Percentiles rank a stretch among this genome's conserved stretches.
These are phyloP conservation scores for Fomitopsis pulvina DNA, from an alignment of 768 basidiomycete species.

Conservation along the genomic window DNA sequence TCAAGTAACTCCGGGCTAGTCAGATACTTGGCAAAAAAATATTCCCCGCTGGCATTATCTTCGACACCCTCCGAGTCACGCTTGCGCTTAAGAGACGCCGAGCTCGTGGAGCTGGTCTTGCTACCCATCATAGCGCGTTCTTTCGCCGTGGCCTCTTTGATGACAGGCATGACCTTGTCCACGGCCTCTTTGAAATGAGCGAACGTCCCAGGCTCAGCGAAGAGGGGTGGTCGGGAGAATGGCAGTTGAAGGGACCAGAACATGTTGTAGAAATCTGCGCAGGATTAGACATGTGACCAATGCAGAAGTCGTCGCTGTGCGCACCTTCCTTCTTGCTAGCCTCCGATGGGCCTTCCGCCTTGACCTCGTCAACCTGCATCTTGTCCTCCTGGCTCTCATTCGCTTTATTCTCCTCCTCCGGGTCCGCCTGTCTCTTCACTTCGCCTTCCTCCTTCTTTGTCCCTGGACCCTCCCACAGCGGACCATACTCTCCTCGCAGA, in stretches of 20 bases:
- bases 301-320: no score
- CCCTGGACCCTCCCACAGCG: conserved; percentile 64
- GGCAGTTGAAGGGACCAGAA: conserved; percentile 88
- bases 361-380: conserved; percentile 57
- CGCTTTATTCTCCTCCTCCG: conserved; percentile 24
- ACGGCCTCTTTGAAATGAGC: conserved; percentile 64
- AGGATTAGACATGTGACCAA: not conserved
- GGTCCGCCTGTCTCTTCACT: conserved; percentile 21
- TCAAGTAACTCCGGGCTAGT: conserved; percentile 84
- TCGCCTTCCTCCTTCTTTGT: conserved; percentile 26
- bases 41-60: conserved; percentile 56
- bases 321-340: conserved; percentile 51
- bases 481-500: conserved; percentile 80
- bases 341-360: conserved; percentile 12
- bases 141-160: conserved; percentile 82
- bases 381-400: conserved; percentile 33
- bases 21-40: conserved; percentile 92
- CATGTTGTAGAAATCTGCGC: conserved; percentile 69
- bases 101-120: conserved; percentile 29
- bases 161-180: conserved; percentile 65
- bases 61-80: conserved; percentile 53
- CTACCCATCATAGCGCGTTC: conserved; percentile 87
- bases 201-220: conserved; percentile 51
- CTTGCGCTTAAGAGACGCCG: conserved; percentile 24
- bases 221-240: conserved; percentile 76